Conservation (phyloP, 306 rosid genomes). For the Cyamopsis tetragonoloba region DNA sequence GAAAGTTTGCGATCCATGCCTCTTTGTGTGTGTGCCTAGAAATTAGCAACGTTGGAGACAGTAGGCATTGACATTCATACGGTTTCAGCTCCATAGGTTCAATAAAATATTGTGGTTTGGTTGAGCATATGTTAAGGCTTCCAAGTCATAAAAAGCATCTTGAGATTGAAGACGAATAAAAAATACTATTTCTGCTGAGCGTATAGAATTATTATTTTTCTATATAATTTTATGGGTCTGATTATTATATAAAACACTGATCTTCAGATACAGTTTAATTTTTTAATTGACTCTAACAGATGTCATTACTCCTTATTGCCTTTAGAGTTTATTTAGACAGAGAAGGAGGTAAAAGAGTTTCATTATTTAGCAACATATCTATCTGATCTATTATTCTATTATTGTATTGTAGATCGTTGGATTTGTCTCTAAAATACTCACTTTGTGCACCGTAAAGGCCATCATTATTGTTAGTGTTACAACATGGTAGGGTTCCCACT, state of each 20-base stretch:
- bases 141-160: constrained; percentile 17
- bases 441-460: no score
- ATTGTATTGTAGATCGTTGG: no score
- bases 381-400: neutral
- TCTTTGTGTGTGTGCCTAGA: neutral
- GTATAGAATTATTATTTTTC: neutral
- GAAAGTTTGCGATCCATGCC: neutral
- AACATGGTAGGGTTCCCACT: neutral
- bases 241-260: neutral
- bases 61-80: constrained; percentile 38
- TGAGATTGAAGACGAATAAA: constrained; percentile 39
- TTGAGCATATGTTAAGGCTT: constrained; percentile 12
- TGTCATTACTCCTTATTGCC: neutral
- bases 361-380: no score
- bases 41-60: constrained; percentile 22
- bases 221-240: neutral
- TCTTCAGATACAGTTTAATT: neutral
- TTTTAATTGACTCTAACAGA: no score
- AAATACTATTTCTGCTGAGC: neutral
- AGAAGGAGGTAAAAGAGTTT: no score
- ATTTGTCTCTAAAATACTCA: no score
- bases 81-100: constrained; percentile 24
- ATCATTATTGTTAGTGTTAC: no score
- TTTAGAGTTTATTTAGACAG: neutral
- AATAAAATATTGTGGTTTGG: constrained; percentile 2